Evolutionary conservation across 129 eudicot genomes (phyloP).

Genomic region (Rutidosis leptorrhynchoides): DNA sequence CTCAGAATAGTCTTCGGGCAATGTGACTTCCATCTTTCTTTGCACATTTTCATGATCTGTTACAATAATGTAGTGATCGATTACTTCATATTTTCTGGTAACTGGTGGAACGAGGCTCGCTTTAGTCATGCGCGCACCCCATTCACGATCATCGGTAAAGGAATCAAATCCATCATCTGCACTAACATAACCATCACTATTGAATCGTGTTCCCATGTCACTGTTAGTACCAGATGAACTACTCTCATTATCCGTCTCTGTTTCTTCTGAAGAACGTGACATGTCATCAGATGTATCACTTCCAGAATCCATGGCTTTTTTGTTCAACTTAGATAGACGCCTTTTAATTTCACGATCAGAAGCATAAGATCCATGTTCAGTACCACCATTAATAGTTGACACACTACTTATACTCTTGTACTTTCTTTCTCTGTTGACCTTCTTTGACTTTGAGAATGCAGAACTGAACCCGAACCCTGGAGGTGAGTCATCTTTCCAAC

Average conservation of each 20-base stretch:
- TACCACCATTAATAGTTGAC: constrained; percentile 34
- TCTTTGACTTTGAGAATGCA: constrained; percentile 53
- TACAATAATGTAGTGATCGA: constrained; percentile 81
- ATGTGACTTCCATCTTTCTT: constrained; percentile 80
- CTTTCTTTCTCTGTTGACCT: constrained; percentile 64
- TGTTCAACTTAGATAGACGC: constrained; percentile 67
- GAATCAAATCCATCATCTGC: constrained; percentile 66
- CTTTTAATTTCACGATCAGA: constrained; percentile 80
- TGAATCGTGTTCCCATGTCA: constrained; percentile 50
- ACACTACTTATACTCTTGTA: constrained; percentile 50
- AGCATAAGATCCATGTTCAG: constrained; percentile 55
- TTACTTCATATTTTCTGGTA: constrained; percentile 88
- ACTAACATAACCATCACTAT: constrained; percentile 36
- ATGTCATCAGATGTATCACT: constrained; percentile 79
- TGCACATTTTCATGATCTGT: constrained; percentile 85
- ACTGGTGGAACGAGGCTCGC: constrained; percentile 98
- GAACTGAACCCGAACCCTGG: constrained; percentile 69
- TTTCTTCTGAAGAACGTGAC: constrained; percentile 67
- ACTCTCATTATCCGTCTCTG: constrained; percentile 51
- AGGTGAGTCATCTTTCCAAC: constrained; percentile 72
- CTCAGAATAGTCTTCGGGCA: constrained; percentile 86
- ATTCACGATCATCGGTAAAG: constrained; percentile 77
- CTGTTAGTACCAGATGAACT: constrained; percentile 60
- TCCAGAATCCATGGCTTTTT: constrained; percentile 55
- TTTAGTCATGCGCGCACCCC: constrained; percentile 99